Evolutionary conservation across 2,329 filamentous ascomycete species (phyloP).

Genomic region (Colletotrichum costaricense): DNA sequence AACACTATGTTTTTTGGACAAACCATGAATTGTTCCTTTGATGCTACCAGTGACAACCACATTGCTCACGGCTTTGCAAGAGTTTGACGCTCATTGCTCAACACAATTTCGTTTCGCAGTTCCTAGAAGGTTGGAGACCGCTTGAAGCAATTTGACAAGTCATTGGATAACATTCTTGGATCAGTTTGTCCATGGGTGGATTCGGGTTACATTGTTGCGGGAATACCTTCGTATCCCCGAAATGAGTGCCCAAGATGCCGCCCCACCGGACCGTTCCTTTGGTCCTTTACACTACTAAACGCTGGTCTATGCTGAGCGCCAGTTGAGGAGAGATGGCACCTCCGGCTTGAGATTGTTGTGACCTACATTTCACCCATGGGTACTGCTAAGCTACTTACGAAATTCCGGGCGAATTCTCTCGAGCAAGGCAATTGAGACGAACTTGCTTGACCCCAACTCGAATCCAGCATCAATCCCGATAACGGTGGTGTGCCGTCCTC

Average conservation of each 20-base stretch:
- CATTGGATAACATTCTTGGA: neutral
- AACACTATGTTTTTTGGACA: too few relatives aligned
- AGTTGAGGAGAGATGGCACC: neutral
- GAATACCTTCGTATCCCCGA: neutral
- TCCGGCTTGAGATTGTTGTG: neutral
- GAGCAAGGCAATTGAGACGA: neutral
- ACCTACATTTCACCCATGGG: neutral
- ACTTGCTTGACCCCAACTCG: neutral
- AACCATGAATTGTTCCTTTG: too few relatives aligned
- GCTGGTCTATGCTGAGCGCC: neutral
- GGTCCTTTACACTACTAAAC: neutral
- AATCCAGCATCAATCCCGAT: too few relatives aligned
- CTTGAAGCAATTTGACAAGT: neutral
- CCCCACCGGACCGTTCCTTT: neutral
- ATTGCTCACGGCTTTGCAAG: too few relatives aligned
- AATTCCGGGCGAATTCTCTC: neutral
- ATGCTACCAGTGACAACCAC: too few relatives aligned
- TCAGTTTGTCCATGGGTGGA: neutral
- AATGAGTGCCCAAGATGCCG: neutral
- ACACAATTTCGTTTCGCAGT: neutral
- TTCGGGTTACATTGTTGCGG: neutral
- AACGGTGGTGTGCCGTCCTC: neutral
- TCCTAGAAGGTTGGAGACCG: neutral
- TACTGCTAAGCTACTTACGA: too few relatives aligned
- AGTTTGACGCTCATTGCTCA: neutral